Evolutionary conservation across 768 basidiomycete species (phyloP), one percentile per base, ranked within the genome.

Genomic region (Suillus alpinus): DNA sequence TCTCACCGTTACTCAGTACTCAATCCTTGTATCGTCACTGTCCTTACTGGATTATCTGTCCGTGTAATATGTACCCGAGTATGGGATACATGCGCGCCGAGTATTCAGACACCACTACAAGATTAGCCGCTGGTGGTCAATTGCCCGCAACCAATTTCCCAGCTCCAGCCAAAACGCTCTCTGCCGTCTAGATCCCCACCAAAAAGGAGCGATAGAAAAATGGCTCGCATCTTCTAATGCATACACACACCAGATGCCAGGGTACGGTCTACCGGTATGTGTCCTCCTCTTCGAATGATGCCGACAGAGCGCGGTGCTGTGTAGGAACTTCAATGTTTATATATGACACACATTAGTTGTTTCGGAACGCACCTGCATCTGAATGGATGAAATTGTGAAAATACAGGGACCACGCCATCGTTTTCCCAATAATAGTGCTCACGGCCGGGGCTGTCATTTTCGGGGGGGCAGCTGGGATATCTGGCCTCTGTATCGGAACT

Each of bases 321-420:
- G 44, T 16, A 39, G 20, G 44, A 16, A 41, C 26, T 31, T 58
- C 13, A 40, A 20, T 39, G 41, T 37, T n/a, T n/a, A n/a, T n/a
- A n/a, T 10, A 36, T 37, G 10, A 53, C 49, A 56, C 18, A 52
- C 37, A n/a, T 56, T 52, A 37, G 3, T 3, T 13, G 3, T 37
- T 37, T 37, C 2, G n/a, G 31, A 23, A 59, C 71, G 52, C 64
- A 80, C 37, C 80, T 64, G 77, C 81, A 83, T 10, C 74, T 66
- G 59, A 74, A 68, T 14, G 82, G 80, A 71, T 83, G 83, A 76
- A 77, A 83, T 59, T 81, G 82, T 7, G 81, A 81, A 64, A 83
- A 81, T 16, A 79, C 14, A 8, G 81, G 81, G 5, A 81, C 81
- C 7, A 83, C 72, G 9, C 82, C 81, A 62, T 83, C 83, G 63